Evolutionary conservation across 805 yeast genomes (phyloP), one percentile per base, ranked within the genome.

Genomic region (Candida ovalis): DNA sequence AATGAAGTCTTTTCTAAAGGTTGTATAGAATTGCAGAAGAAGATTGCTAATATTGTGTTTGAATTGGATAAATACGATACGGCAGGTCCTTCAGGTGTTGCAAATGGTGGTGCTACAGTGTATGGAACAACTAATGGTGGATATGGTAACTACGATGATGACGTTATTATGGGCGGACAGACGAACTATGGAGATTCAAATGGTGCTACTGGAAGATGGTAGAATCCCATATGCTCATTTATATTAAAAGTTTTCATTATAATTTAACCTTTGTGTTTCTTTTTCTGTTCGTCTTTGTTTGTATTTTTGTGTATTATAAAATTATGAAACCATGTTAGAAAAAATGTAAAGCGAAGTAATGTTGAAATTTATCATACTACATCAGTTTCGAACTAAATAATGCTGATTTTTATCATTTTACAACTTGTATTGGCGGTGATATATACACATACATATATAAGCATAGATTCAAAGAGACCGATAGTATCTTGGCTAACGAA

Each of bases 1-100:
- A 87, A 90, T 61, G 96, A 88, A 57, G 97, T 94, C 25, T 88
- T 94, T 21, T 70, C 82, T 44, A 82, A 91, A 59, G 91, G 96
- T 42, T 82, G 95, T 56, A 83, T 80, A 45, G 90, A 90, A 28
- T 71, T 94, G 58, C 96, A 90, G 66, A 83, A 84, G 69, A 94
- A 94, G 69, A 81, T 94, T 42, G 99, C 97, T 12, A 87, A 88
- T 50, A 83, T 94, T 49, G 80, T 87, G 49, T 78, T 83, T 67
- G 87, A 91, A 63, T 69, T 87, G 56, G 74, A 80, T 57, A 63
- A 77, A 64, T 57, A 60, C 27, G 70, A 67, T 17, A 21, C 38
- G 19, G 38, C 38, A 4, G 22, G 22, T 35, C 22, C 22, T n/a
- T n/a, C 38, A n/a, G 38, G 38, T 35, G 54, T 52, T 35, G 45